These are phyloP conservation scores for Neonectria hederae DNA, from an alignment of 2,329 filamentous ascomycete species.

Conservation along the genomic window DNA sequence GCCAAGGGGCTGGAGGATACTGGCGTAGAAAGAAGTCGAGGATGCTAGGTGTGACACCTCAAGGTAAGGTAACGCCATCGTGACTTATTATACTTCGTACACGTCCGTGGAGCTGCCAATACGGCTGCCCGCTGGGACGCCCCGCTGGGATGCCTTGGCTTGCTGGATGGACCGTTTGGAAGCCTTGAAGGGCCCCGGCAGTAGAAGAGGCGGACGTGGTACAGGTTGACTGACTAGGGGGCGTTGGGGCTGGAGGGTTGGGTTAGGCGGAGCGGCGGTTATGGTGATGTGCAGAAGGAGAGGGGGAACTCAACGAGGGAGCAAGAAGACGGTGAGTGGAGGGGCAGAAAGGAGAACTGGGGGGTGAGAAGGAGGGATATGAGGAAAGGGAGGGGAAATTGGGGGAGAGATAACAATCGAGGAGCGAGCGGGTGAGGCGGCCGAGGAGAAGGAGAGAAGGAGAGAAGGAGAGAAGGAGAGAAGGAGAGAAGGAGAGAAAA, in stretches of 20 bases:
- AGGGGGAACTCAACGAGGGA: constrained; percentile 1
- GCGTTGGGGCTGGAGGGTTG: constrained; percentile 29
- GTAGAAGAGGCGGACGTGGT: constrained; percentile 16
- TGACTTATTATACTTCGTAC: constrained; percentile 29
- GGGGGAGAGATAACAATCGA: not conserved
- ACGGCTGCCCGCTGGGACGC: constrained; percentile 36
- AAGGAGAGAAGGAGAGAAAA: constrained; percentile 10
- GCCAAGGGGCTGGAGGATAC: constrained; percentile 80
- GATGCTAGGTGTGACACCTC: constrained; percentile 81
- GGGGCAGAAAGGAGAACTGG: constrained; percentile 20
- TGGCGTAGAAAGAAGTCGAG: constrained; percentile 85
- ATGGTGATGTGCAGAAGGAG: constrained; percentile 35
- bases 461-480: constrained; percentile 23
- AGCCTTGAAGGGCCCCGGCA: constrained; percentile 21
- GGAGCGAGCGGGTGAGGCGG: constrained; percentile 12
- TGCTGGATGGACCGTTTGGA: constrained; percentile 26
- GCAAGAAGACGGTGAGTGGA: constrained; percentile 20
- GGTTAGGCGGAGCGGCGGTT: constrained; percentile 33
- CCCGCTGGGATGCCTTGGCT: constrained; percentile 37
- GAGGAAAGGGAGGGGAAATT: not conserved
- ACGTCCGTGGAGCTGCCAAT: constrained; percentile 26
- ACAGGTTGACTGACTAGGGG: constrained; percentile 33
- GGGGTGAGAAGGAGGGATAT: constrained; percentile 1
- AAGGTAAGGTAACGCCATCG: constrained; percentile 59
- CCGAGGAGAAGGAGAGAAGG: constrained; percentile 12